A percentile compares a stretch with the other conserved stretches of the same genome.
Conservation (phyloP, 768 basidiomycete genomes). For the Kwoniella sp. region DNA sequence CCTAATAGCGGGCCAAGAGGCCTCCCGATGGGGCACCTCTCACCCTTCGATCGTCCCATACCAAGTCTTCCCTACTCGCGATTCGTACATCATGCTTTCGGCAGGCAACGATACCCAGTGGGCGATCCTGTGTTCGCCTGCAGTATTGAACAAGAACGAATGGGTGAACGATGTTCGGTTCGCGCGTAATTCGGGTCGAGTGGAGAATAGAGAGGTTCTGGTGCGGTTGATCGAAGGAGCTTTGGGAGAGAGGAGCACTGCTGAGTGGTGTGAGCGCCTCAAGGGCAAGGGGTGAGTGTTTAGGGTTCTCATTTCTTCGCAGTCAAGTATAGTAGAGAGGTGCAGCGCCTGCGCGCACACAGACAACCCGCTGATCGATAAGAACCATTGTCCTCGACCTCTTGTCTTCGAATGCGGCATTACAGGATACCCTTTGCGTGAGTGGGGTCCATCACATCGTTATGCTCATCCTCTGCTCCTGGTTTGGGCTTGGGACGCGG, state of each 20-base stretch:
- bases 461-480: too few species aligned
- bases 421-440: slow-evolving; percentile 30
- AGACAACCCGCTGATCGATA: background rate
- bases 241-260: slow-evolving; percentile 65
- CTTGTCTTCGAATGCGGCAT: background rate
- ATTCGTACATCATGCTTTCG: slow-evolving; percentile 90
- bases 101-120: slow-evolving; percentile 90
- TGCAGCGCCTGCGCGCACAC: too few species aligned
- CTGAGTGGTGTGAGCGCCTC: slow-evolving; percentile 74
- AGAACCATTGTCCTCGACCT: background rate
- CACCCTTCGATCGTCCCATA: slow-evolving; percentile 94
- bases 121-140: slow-evolving; percentile 62
- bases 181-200: slow-evolving; percentile 72
- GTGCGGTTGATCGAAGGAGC: slow-evolving; percentile 68
- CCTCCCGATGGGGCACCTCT: slow-evolving; percentile 81
- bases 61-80: slow-evolving; percentile 82
- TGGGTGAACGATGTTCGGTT: slow-evolving; percentile 69
- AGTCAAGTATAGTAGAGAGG: too few species aligned
- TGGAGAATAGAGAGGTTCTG: slow-evolving; percentile 72
- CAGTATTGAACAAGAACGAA: slow-evolving; percentile 66
- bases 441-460: slow-evolving; percentile 65
- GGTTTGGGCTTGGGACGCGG: too few species aligned
- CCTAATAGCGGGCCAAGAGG: slow-evolving; percentile 81
- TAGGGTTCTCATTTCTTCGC: slow-evolving; percentile 22
- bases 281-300: slow-evolving; percentile 72